Percentiles rank a stretch among this genome's conserved stretches.
These are phyloP conservation scores for Nakazawaea populi DNA, from an alignment of 805 yeast species.

Conservation along the genomic window DNA sequence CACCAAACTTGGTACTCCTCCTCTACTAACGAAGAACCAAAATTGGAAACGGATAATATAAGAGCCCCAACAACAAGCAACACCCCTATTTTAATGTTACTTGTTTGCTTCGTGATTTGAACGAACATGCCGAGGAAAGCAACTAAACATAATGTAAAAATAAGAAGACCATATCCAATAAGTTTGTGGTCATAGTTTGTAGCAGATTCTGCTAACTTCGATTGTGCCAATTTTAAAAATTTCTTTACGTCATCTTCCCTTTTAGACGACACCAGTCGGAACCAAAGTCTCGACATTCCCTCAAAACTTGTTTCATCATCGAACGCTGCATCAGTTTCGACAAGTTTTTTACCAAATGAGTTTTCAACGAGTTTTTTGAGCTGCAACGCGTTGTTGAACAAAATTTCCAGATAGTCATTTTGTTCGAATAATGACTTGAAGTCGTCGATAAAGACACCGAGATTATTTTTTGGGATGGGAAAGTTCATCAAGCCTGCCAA, in stretches of 20 bases:
- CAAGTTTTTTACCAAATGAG: constrained; percentile 22
- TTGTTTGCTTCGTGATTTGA: constrained; percentile 5
- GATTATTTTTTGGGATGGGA: constrained; percentile 64
- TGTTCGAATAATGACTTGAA: constrained; percentile 48
- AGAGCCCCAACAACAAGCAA: constrained; percentile 16
- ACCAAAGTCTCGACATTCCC: constrained; percentile 9
- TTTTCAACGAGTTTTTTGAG: constrained; percentile 41
- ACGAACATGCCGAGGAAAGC: constrained; percentile 21
- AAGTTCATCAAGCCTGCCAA: constrained; percentile 53
- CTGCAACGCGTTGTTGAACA: constrained; percentile 55
- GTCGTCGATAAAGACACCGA: constrained; percentile 65
- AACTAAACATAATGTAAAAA: constrained; percentile 26
- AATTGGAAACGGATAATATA: constrained; percentile 48
- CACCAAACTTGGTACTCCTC: constrained; percentile 98
- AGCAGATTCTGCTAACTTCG: constrained; percentile 48
- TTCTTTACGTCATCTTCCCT: constrained; percentile 18
- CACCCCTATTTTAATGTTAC: constrained; percentile 3
- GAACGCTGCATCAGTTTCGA: neutral
- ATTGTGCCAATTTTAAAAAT: constrained; percentile 44
- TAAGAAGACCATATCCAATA: constrained; percentile 35
- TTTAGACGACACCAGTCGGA: neutral
- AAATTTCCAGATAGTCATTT: constrained; percentile 23
- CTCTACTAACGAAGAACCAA: constrained; percentile 88
- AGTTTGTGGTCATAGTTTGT: constrained; percentile 63
- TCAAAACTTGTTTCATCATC: constrained; percentile 7